phyloP scores from a whole-genome alignment of 2,329 filamentous ascomycete species.

The Clarireedia homoeocarpa region DNA sequence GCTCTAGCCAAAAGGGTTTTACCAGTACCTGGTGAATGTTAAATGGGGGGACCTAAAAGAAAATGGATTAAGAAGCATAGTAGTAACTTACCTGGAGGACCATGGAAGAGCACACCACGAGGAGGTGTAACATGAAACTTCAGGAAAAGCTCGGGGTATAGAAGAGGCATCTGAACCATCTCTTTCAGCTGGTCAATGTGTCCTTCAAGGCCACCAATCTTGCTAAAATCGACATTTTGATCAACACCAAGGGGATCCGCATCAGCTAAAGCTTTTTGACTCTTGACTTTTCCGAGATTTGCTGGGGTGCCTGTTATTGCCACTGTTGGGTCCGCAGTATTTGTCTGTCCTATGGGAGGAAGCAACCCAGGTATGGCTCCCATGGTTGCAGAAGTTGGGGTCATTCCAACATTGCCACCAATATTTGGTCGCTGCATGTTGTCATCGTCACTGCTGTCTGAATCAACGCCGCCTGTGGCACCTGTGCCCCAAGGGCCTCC shows the following conservation, averaged over 20 bases:
- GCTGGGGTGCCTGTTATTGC: slow-evolving; percentile 56
- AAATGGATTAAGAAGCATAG: no score
- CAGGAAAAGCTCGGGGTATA: slow-evolving; percentile 91
- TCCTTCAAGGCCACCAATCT: slow-evolving; percentile 83
- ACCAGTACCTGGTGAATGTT: slow-evolving; percentile 43
- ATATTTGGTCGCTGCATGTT: slow-evolving; percentile 53
- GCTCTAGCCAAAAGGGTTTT: slow-evolving; percentile 91
- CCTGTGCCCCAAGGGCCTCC: slow-evolving; percentile 67
- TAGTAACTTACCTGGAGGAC: slow-evolving; percentile 66
- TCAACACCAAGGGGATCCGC: slow-evolving; percentile 92
- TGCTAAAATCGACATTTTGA: slow-evolving; percentile 84
- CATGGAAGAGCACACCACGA: slow-evolving; percentile 91
- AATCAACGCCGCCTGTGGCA: slow-evolving; percentile 74
- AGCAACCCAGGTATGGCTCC: slow-evolving; percentile 38
- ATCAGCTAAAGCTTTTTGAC: slow-evolving; percentile 84
- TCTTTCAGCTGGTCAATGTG: slow-evolving; percentile 98
- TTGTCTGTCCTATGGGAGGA: slow-evolving; percentile 42
- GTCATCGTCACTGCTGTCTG: slow-evolving; percentile 96
- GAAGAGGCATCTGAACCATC: slow-evolving; percentile 89
- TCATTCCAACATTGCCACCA: slow-evolving; percentile 61
- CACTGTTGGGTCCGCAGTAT: slow-evolving; percentile 48
- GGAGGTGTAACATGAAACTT: slow-evolving; percentile 91
- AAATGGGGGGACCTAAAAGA: no score
- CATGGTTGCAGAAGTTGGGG: slow-evolving; percentile 45
- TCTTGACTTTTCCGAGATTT: slow-evolving; percentile 89